Conservation (phyloP, 1,284 basidiomycete species). For the Inonotus obliquus region DNA sequence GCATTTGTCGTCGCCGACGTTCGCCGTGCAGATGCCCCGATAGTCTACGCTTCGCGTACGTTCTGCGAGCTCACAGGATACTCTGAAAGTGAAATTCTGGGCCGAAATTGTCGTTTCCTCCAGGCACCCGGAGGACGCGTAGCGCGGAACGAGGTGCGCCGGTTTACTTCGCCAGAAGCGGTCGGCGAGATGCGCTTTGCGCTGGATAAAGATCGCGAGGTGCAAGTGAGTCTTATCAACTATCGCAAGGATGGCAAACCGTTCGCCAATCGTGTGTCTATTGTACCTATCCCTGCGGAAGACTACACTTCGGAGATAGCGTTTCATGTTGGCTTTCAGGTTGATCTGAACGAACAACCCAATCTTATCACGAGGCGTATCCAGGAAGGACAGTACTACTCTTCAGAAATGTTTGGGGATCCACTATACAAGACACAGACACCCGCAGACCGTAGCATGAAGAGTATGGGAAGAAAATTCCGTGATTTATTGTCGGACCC, state of each 20-base stretch:
- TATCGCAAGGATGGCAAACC: conserved; percentile 83
- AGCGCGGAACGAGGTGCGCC: conserved; percentile 58
- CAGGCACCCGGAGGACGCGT: conserved; percentile 72
- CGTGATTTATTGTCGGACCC: conserved; percentile 34
- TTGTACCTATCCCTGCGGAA: conserved; percentile 77
- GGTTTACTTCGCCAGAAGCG: conserved; percentile 64
- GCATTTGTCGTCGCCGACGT: conserved; percentile 87
- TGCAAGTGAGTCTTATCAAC: conserved; percentile 84
- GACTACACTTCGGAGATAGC: conserved; percentile 57
- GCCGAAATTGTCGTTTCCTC: conserved; percentile 86
- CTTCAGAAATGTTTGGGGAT: conserved; percentile 44
- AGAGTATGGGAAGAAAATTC: conserved; percentile 41
- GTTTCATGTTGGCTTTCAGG: conserved; percentile 91
- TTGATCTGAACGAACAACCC: conserved; percentile 86
- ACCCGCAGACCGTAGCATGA: conserved; percentile 20
- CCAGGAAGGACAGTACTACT: conserved; percentile 61
- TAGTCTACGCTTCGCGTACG: conserved; percentile 82
- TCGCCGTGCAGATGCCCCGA: conserved; percentile 74
- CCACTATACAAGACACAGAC: not conserved
- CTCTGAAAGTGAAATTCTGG: conserved; percentile 70
- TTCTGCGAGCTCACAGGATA: conserved; percentile 87
- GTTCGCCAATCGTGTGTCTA: conserved; percentile 83
- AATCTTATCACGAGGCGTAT: conserved; percentile 77
- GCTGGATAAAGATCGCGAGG: conserved; percentile 75
- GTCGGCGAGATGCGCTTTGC: conserved; percentile 66